phyloP scores from a whole-genome alignment of 306 rosid species.

The Cicer yamashitae region DNA sequence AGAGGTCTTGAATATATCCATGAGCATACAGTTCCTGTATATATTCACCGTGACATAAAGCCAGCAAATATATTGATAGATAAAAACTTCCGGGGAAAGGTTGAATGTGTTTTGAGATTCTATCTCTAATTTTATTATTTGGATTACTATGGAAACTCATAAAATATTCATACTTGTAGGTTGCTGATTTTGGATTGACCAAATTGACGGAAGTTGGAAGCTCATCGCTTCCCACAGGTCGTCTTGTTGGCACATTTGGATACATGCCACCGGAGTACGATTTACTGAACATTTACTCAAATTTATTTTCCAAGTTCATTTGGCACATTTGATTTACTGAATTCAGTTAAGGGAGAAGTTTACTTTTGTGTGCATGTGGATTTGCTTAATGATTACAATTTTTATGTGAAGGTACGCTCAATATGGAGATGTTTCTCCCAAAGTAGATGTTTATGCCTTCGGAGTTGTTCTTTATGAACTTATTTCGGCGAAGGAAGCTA shows the following conservation, averaged over 20 bases:
- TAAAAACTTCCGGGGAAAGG: conserved; percentile 87
- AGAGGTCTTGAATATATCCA: conserved; percentile 98
- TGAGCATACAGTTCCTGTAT: conserved; percentile 97
- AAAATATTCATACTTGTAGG: conserved; percentile 52
- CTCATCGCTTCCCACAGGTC: conserved; percentile 76
- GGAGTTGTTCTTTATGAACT: conserved; percentile 95
- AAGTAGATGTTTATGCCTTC: conserved; percentile 90
- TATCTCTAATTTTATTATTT: conserved; percentile 24
- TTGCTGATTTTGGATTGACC: conserved; percentile 96
- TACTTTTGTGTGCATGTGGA: not conserved
- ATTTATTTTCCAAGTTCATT: not conserved
- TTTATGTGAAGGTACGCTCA: conserved; percentile 82
- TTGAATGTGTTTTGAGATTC: conserved; percentile 42
- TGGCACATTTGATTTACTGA: not conserved
- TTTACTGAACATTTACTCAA: conserved; percentile 20
- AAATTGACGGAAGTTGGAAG: conserved; percentile 92
- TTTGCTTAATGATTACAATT: conserved; percentile 25
- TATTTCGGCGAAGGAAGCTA: conserved; percentile 92
- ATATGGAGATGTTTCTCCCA: conserved; percentile 91
- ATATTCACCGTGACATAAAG: conserved; percentile 95
- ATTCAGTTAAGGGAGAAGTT: conserved; percentile 28
- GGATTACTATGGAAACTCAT: conserved; percentile 37
- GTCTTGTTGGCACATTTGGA: conserved; percentile 95
- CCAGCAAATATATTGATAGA: conserved; percentile 95
- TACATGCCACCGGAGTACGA: conserved; percentile 99